phyloP scores from a whole-genome alignment of 2,329 filamentous ascomycete species.

The Orbilia oligospora region DNA sequence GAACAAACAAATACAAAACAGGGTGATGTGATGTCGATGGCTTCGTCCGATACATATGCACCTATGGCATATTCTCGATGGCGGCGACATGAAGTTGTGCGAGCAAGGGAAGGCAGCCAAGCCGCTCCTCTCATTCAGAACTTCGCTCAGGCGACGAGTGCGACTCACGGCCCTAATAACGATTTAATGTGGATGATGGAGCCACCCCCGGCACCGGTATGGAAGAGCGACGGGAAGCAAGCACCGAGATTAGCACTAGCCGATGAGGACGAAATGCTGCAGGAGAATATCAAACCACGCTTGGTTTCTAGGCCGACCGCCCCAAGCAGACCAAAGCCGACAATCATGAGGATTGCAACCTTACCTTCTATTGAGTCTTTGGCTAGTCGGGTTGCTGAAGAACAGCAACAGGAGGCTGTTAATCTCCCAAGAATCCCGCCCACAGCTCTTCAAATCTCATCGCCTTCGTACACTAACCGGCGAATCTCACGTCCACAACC shows the following conservation, averaged over 20 bases:
- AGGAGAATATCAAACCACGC: slow-evolving; percentile 49
- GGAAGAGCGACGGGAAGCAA: slow-evolving; percentile 58
- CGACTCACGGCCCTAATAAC: slow-evolving; percentile 46
- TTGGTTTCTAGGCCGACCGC: slow-evolving; percentile 39
- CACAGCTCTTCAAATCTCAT: slow-evolving; percentile 12
- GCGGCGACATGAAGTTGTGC: slow-evolving; percentile 34
- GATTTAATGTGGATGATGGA: slow-evolving; percentile 61
- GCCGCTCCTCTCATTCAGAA: slow-evolving; percentile 55
- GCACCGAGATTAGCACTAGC: slow-evolving; percentile 54
- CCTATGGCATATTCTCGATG: slow-evolving; percentile 45
- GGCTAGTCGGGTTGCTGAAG: slow-evolving; percentile 52
- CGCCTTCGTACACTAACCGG: slow-evolving; percentile 31
- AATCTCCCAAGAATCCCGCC: slow-evolving; percentile 33
- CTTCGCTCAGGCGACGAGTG: slow-evolving; percentile 49
- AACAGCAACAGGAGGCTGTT: slow-evolving; percentile 30
- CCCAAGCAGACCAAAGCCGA: slow-evolving; percentile 44
- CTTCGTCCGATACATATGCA: slow-evolving; percentile 51
- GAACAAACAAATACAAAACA: slow-evolving; percentile 35
- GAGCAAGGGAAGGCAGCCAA: slow-evolving; percentile 37
- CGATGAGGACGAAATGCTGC: slow-evolving; percentile 47
- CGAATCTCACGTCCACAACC: slow-evolving; percentile 50
- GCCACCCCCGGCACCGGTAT: slow-evolving; percentile 54
- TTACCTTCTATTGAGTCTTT: slow-evolving; percentile 56
- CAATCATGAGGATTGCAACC: slow-evolving; percentile 57
- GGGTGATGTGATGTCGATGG: slow-evolving; percentile 54